Evolutionary conservation across 2,329 filamentous ascomycete genomes (phyloP).

Genomic region (Clonostachys solani): DNA sequence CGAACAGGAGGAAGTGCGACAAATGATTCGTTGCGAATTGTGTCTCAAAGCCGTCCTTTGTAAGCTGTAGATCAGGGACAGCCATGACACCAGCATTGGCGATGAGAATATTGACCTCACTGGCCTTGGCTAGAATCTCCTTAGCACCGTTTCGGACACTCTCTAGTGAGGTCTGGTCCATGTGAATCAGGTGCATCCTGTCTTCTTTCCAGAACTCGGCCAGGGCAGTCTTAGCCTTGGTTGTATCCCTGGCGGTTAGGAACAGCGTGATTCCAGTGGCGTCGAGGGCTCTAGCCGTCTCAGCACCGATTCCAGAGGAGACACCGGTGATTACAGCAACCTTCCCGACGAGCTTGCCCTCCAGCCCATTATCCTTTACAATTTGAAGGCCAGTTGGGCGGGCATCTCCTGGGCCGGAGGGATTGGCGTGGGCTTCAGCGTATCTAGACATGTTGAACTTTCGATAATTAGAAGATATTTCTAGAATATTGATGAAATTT

Average conservation of each 20-base stretch:
- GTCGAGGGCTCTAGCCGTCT: constrained; percentile 34
- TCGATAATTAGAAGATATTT: no score
- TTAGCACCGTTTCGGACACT: constrained; percentile 19
- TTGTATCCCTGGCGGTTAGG: constrained; percentile 31
- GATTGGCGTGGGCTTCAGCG: neutral
- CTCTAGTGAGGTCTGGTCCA: constrained; percentile 20
- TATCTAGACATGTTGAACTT: neutral
- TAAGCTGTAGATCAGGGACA: constrained; percentile 3
- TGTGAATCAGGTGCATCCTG: constrained; percentile 24
- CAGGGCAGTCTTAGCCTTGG: constrained; percentile 19
- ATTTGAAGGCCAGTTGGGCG: constrained; percentile 10
- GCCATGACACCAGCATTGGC: constrained; percentile 33
- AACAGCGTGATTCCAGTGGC: constrained; percentile 37
- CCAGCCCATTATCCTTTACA: constrained; percentile 7
- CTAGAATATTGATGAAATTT: no score
- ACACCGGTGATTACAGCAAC: constrained; percentile 35
- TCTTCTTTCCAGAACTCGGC: constrained; percentile 5
- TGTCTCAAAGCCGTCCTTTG: constrained; percentile 33
- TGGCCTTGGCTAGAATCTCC: constrained; percentile 6
- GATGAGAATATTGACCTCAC: constrained; percentile 26
- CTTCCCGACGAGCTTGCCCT: constrained; percentile 9
- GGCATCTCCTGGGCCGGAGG: constrained; percentile 7
- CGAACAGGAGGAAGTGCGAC: constrained; percentile 40
- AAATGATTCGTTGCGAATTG: constrained; percentile 41
- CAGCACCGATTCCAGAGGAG: constrained; percentile 35